Percentiles rank a stretch among this genome's conserved stretches.
Evolutionary conservation across 106 monocot genomes (phyloP).

Genomic region (Dioscorea zingiberensis): DNA sequence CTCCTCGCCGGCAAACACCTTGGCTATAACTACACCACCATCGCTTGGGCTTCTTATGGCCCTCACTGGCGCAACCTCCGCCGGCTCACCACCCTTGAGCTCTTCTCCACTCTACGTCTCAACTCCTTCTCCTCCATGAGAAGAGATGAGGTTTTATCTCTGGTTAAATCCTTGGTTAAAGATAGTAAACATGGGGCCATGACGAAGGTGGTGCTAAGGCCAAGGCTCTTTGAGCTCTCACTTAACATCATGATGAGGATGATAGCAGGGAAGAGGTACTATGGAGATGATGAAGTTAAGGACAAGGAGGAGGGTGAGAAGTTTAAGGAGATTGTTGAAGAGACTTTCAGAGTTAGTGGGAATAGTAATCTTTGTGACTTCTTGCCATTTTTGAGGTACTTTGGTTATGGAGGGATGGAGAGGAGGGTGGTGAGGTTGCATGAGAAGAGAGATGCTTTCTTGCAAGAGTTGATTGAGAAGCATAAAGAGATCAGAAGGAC

Average conservation of each 20-base stretch:
- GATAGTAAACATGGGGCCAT: too few species aligned
- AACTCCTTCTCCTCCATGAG: conserved; percentile 6
- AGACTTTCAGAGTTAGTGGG: conserved; percentile 2
- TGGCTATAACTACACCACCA: conserved; percentile 11
- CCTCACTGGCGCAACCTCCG: conserved; percentile 33
- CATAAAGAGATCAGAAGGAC: neutral
- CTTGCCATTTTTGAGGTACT: conserved; percentile 16
- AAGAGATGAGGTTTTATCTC: conserved; percentile 13
- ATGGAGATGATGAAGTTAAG: conserved; percentile 6
- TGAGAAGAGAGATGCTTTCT: conserved; percentile 11
- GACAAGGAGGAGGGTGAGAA: conserved; percentile 12
- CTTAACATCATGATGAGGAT: conserved; percentile 27
- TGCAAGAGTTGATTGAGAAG: conserved; percentile 29
- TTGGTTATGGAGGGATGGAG: conserved; percentile 11
- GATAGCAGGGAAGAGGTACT: conserved; percentile 30
- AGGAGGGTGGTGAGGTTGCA: conserved; percentile 14
- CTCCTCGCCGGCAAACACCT: conserved; percentile 5
- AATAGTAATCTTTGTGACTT: conserved; percentile 21
- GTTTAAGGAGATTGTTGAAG: conserved; percentile 16
- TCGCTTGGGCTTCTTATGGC: conserved; percentile 17
- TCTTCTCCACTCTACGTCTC: conserved; percentile 16
- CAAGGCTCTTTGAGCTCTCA: conserved; percentile 13
- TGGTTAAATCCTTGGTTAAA: neutral
- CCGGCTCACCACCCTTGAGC: conserved; percentile 17
- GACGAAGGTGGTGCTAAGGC: conserved; percentile 17